These are phyloP conservation scores for Fusarium sp. DNA, from an alignment of 2,329 filamentous ascomycete species.

Conservation along the genomic window DNA sequence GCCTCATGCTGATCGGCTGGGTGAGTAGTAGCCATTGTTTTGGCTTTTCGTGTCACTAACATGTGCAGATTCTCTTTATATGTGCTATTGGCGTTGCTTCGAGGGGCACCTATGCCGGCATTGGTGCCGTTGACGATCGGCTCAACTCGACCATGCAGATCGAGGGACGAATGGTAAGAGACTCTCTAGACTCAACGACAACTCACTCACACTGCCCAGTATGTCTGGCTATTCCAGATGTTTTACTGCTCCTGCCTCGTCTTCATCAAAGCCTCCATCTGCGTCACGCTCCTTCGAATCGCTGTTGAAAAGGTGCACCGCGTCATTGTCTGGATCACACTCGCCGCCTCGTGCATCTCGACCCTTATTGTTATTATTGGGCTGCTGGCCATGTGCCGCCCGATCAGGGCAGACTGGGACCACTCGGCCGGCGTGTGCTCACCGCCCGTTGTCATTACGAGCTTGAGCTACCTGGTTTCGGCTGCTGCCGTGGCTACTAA, in stretches of 20 bases:
- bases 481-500: conserved; percentile 17
- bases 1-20: conserved; percentile 37
- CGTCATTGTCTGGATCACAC: conserved; percentile 26
- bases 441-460: not conserved
- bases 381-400: conserved; percentile 15
- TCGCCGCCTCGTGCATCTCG: conserved; percentile 11
- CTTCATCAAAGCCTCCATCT: conserved; percentile 37
- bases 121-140: conserved; percentile 22
- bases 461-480: conserved; percentile 28
- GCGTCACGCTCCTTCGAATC: conserved; percentile 33
- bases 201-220: not conserved
- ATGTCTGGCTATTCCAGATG: conserved; percentile 27
- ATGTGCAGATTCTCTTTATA: conserved; percentile 25
- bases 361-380: conserved; percentile 20
- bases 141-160: conserved; percentile 21
- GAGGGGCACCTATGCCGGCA: conserved; percentile 7
- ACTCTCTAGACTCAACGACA: too few species aligned
- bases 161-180: conserved; percentile 22
- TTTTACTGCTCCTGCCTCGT: conserved; percentile 24
- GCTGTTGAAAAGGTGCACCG: conserved; percentile 29
- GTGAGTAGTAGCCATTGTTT: conserved; percentile 1
- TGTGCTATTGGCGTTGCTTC: not conserved
- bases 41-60: not conserved
- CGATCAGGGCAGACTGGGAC: conserved; percentile 17
- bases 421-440: conserved; percentile 11